Evolutionary conservation across 2,329 filamentous ascomycete genomes (phyloP).

Genomic region (Xylariaceae sp.): DNA sequence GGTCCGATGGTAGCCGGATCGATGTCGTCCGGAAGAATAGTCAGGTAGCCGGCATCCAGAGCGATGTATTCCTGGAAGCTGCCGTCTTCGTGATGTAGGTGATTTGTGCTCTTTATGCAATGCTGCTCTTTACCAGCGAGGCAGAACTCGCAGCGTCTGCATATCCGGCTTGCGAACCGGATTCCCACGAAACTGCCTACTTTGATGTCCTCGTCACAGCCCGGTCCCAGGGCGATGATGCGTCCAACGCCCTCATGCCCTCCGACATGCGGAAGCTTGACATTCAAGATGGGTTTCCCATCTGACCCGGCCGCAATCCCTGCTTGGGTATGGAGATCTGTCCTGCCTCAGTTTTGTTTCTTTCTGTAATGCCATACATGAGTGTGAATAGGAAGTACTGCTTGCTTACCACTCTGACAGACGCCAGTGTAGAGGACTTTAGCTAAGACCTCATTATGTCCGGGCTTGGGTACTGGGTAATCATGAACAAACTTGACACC

Average conservation of each 20-base stretch:
- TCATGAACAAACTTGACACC: constrained; percentile 42
- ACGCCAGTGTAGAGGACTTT: constrained; percentile 52
- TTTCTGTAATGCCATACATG: neutral
- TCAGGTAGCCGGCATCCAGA: constrained; percentile 51
- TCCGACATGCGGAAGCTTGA: constrained; percentile 52
- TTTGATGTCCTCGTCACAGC: constrained; percentile 42
- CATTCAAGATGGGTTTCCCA: constrained; percentile 50
- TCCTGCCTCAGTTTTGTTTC: neutral
- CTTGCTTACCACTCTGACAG: constrained; percentile 48
- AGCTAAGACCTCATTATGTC: constrained; percentile 49
- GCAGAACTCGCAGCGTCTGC: constrained; percentile 51
- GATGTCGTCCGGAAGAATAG: constrained; percentile 49
- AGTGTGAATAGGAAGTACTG: neutral
- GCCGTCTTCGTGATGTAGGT: constrained; percentile 53
- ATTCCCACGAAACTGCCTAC: constrained; percentile 50
- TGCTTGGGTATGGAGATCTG: constrained; percentile 48
- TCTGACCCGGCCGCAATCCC: constrained; percentile 40
- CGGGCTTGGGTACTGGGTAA: constrained; percentile 48
- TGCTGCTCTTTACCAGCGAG: constrained; percentile 47
- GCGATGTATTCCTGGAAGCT: constrained; percentile 52
- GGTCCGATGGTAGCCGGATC: constrained; percentile 49
- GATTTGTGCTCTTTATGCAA: constrained; percentile 48
- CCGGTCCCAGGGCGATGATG: constrained; percentile 47
- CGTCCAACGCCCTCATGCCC: constrained; percentile 53
- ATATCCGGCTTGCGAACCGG: constrained; percentile 48